A percentile compares a stretch with the other conserved stretches of the same genome.
Evolutionary conservation across 805 yeast genomes (phyloP).

Genomic region (Metschnikowia similis): DNA sequence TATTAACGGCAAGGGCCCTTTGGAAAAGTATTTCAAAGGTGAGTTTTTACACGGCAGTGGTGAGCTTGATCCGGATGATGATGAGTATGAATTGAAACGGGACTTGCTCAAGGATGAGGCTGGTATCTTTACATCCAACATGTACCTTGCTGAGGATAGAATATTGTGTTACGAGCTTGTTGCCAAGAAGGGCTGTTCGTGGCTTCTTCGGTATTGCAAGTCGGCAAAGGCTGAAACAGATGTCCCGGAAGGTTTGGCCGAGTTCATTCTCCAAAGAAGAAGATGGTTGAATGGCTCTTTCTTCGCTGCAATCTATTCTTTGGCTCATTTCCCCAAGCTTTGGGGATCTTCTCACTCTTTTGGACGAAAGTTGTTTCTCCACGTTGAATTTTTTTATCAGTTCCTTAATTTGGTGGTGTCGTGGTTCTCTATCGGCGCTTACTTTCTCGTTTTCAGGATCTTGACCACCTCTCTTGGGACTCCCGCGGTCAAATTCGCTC

Average conservation of each 20-base stretch:
- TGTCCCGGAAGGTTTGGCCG: constrained; percentile 60
- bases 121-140: constrained; percentile 88
- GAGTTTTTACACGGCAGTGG: constrained; percentile 70
- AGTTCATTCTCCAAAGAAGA: constrained; percentile 60
- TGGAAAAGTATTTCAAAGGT: constrained; percentile 88
- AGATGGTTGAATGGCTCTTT: constrained; percentile 70
- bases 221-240: constrained; percentile 65
- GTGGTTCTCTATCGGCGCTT: constrained; percentile 64
- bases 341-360: constrained; percentile 53
- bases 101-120: constrained; percentile 32
- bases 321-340: constrained; percentile 52
- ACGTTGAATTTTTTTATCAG: constrained; percentile 55
- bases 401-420: constrained; percentile 50
- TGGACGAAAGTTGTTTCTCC: constrained; percentile 47
- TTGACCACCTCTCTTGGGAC: constrained; percentile 50
- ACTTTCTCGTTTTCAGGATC: constrained; percentile 58
- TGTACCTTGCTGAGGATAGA: constrained; percentile 97
- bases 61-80: constrained; percentile 34
- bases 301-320: constrained; percentile 57
- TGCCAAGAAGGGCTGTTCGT: constrained; percentile 57
- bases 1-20: constrained; percentile 74
- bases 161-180: constrained; percentile 94
- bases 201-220: constrained; percentile 62
- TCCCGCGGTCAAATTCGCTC: constrained; percentile 35
- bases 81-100: constrained; percentile 35